A percentile compares a stretch with the other conserved stretches of the same genome.
Evolutionary conservation across 2,329 filamentous ascomycete genomes (phyloP).

Genomic region (Boeremia lycopersici): DNA sequence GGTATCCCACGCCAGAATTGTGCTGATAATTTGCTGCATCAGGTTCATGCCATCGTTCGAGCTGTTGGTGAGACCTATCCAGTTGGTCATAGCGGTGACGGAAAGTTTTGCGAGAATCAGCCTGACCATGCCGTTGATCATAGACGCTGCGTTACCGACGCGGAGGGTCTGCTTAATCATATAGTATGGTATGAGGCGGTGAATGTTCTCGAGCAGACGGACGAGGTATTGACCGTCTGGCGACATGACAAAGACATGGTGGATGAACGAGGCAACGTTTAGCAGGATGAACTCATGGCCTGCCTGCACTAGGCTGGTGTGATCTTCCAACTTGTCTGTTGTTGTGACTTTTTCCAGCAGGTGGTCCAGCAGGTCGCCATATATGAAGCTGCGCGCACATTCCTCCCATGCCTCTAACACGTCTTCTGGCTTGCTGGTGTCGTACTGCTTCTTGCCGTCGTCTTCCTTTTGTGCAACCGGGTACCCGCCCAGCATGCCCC

Average conservation of each 20-base stretch:
- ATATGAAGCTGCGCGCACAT: slow-evolving; percentile 68
- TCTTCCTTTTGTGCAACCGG: slow-evolving; percentile 48
- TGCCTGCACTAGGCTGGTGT: slow-evolving; percentile 66
- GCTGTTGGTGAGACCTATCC: slow-evolving; percentile 73
- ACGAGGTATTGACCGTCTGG: slow-evolving; percentile 77
- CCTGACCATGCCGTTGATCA: slow-evolving; percentile 77
- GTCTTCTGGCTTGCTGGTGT: slow-evolving; percentile 64
- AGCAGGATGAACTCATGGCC: slow-evolving; percentile 71
- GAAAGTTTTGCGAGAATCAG: slow-evolving; percentile 79
- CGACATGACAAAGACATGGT: slow-evolving; percentile 74
- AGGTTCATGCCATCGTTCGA: slow-evolving; percentile 82
- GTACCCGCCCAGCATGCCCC: slow-evolving; percentile 70
- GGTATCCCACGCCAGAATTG: slow-evolving; percentile 75
- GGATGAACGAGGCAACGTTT: slow-evolving; percentile 75
- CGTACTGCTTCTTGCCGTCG: slow-evolving; percentile 56
- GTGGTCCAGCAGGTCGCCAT: slow-evolving; percentile 70
- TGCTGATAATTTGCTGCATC: slow-evolving; percentile 75
- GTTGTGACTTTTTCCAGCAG: slow-evolving; percentile 66
- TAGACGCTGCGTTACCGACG: slow-evolving; percentile 78
- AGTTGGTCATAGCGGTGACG: slow-evolving; percentile 76
- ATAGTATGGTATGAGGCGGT: slow-evolving; percentile 73
- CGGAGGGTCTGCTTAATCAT: slow-evolving; percentile 75
- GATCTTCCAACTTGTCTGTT: slow-evolving; percentile 67
- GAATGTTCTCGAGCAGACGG: slow-evolving; percentile 71
- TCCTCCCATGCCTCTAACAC: slow-evolving; percentile 70